A percentile compares a stretch with the other conserved stretches of the same genome.
phyloP scores from a whole-genome alignment of 2,329 filamentous ascomycete species.

The Aspergillus hortae region DNA sequence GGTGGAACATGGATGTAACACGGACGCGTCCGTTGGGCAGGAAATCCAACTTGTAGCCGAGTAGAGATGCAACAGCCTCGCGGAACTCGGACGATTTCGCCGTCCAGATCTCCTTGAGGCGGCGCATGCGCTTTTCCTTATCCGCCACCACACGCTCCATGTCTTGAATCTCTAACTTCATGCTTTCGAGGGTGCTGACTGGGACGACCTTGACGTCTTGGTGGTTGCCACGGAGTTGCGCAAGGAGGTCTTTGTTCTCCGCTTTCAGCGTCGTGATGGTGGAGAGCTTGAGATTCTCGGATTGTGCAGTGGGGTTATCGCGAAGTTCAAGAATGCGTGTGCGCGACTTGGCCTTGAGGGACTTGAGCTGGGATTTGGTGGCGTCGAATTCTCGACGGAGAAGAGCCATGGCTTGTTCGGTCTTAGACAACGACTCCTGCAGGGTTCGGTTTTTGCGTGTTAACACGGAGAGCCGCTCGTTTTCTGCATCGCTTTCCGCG shows the following conservation, averaged over 20 bases:
- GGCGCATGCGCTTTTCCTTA: constrained; percentile 74
- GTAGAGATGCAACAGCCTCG: constrained; percentile 83
- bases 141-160: constrained; percentile 65
- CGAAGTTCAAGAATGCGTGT: constrained; percentile 82
- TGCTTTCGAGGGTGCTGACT: constrained; percentile 68
- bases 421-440: constrained; percentile 69
- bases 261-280: constrained; percentile 73
- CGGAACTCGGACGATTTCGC: constrained; percentile 92
- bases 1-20: constrained; percentile 81
- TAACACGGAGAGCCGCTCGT: constrained; percentile 75
- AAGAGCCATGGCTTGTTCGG: constrained; percentile 67
- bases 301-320: constrained; percentile 85
- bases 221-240: constrained; percentile 59
- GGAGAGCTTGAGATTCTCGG: constrained; percentile 76
- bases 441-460: constrained; percentile 83
- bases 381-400: constrained; percentile 74
- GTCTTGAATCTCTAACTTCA: constrained; percentile 71
- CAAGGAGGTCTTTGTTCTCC: constrained; percentile 80
- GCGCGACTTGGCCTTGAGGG: constrained; percentile 63
- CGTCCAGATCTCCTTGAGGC: constrained; percentile 89
- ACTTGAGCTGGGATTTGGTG: constrained; percentile 67
- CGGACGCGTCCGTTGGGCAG: constrained; percentile 96
- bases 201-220: constrained; percentile 64
- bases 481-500: constrained; percentile 52
- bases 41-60: constrained; percentile 94